Conservation (phyloP, 805 yeast species). For the Lachancea nothofagi region DNA sequence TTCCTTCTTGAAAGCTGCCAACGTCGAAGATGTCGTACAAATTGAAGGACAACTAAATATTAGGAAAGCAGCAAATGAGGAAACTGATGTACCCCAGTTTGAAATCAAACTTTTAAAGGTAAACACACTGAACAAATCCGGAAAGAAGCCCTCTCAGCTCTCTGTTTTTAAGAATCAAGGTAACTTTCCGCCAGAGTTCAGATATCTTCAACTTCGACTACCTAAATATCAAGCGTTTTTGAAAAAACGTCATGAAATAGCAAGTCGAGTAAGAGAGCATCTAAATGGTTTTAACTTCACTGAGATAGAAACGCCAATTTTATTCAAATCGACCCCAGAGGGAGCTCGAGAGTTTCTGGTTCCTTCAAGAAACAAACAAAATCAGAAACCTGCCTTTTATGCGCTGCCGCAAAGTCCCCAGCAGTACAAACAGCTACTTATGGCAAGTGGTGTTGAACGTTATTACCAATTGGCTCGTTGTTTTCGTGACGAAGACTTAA, state of each 20-base stretch:
- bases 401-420: conserved; percentile 98
- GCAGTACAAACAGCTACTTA: conserved; percentile 88
- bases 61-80: conserved; percentile 30
- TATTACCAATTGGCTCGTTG: conserved; percentile 92
- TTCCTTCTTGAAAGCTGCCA: conserved; percentile 40
- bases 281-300: conserved; percentile 48
- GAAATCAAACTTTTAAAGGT: conserved; percentile 53
- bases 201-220: conserved; percentile 75
- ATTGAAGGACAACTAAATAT: conserved; percentile 50
- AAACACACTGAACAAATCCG: conserved; percentile 57
- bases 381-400: conserved; percentile 45
- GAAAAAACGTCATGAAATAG: conserved; percentile 50
- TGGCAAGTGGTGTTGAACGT: conserved; percentile 85
- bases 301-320: conserved; percentile 87
- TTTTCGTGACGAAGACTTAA: conserved; percentile 91
- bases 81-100: conserved; percentile 34
- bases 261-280: conserved; percentile 40
- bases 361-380: conserved; percentile 63
- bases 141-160: conserved; percentile 61
- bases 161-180: conserved; percentile 48
- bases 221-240: conserved; percentile 52
- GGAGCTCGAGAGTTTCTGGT: conserved; percentile 96
- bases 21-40: conserved; percentile 70
- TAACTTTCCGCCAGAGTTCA: conserved; percentile 64
- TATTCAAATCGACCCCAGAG: conserved; percentile 95